A percentile compares a stretch with the other conserved stretches of the same genome.
These are phyloP conservation scores for Acanthamoeba triangularis DNA, from an alignment of 208 protist species.

Conservation along the genomic window DNA sequence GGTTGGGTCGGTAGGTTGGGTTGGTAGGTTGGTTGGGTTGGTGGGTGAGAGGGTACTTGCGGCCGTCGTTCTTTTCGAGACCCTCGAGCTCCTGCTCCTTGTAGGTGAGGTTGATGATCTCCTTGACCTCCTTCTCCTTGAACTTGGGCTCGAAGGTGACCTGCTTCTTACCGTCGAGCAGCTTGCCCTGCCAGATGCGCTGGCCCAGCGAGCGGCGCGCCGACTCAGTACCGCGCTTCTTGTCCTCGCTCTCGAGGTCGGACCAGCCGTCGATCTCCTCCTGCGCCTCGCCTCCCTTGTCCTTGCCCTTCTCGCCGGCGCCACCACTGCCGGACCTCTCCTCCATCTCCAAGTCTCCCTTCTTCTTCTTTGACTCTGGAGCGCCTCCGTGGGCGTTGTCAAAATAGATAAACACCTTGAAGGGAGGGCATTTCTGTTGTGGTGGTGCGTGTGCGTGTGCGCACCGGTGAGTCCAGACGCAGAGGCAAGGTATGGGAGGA, in stretches of 20 bases:
- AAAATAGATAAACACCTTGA: not conserved
- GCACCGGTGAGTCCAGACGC: not conserved
- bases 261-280: conserved; percentile 35
- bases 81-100: conserved; percentile 14
- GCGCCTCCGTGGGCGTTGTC: not conserved
- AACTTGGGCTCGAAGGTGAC: conserved; percentile 20
- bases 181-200: not conserved
- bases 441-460: not conserved
- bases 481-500: not conserved
- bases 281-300: not conserved
- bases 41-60: not conserved
- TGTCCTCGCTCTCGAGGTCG: conserved; percentile 35
- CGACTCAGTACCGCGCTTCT: not conserved
- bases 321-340: not conserved
- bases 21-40: too few relatives aligned
- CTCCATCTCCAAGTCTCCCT: not conserved
- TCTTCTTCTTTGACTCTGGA: not conserved
- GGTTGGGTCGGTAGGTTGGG: too few relatives aligned
- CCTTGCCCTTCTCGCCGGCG: not conserved
- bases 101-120: not conserved
- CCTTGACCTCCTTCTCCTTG: conserved; percentile 58
- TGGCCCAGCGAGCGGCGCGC: not conserved
- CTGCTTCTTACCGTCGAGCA: conserved; percentile 45
- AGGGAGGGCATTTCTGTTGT: not conserved
- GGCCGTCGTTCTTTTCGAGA: not conserved